Base-by-base conservation (phyloP, 2,329 filamentous ascomycete genomes). In the Epichloe gansuensis region DNA sequence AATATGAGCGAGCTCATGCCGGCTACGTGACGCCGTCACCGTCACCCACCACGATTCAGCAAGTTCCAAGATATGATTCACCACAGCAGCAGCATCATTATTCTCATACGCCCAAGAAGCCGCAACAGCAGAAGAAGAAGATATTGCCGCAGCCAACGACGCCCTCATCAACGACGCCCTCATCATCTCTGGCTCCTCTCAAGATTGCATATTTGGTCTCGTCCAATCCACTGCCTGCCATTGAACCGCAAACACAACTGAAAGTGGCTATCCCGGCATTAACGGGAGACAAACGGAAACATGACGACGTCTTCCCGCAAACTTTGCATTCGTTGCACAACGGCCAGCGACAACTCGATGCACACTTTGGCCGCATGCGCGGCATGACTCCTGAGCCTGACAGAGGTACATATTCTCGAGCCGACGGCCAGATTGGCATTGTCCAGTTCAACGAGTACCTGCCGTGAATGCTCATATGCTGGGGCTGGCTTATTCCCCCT, bases 1-100 rank as follows among this genome's bases (percentile, higher is more conserved):
- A 57, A 17, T 68, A 71, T 48, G 64, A 71, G 47, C 65, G 69
- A 42, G 62, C 64, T 1, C 65, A 67, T 5, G 67, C 67, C 48
- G 64, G 62, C 17, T 66, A 65, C 34, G 61, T 63, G 8, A 71
- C 74, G 36, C 67, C 67, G 3, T 68, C 72, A 12, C 64, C 69
- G 9, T 66, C 67, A 0, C 51, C 59, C 8, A 65, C 63, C 56
- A 62, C 45, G 2, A 63, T 64, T 11, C 57, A 55, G 12, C 61
- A 64, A 38, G 17, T 21, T 9, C 56, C 58, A 7, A 63, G 67
- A 36, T 56, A 63, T 31, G 61, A 65, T 34, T 68, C 67, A 5
- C 15, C 39, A 15, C 47, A 49, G 13, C 47, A 49, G 13, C 47
- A 36, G 35, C 2, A n/a, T 13, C 0, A n/a, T 12, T 34, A 42